phyloP scores from a whole-genome alignment of 2,329 filamentous ascomycete species.

The Aspergillus floridensis region DNA sequence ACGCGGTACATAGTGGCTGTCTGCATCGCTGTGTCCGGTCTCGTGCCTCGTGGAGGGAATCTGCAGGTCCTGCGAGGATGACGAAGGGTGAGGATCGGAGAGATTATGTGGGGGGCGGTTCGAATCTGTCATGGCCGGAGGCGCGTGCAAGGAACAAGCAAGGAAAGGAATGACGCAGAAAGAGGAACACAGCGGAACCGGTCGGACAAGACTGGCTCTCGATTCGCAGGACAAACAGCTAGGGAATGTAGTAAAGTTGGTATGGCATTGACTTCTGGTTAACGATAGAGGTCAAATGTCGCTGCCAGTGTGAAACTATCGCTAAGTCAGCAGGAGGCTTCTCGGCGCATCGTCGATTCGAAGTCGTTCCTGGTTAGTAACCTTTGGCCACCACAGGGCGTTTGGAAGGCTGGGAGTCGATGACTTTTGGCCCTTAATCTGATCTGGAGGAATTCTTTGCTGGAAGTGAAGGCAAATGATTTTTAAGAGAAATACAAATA shows the following conservation, averaged over 20 bases:
- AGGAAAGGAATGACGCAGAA: not conserved
- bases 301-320: not conserved
- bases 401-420: too few relatives aligned
- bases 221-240: not conserved
- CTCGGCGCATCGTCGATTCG: not conserved
- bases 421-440: too few relatives aligned
- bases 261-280: not conserved
- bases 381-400: not conserved
- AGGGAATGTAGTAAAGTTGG: not conserved
- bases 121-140: constrained; percentile 47
- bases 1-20: constrained; percentile 63
- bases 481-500: too few relatives aligned
- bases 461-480: not conserved
- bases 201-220: not conserved
- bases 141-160: constrained; percentile 5
- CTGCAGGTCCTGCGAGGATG: constrained; percentile 25
- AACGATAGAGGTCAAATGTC: too few relatives aligned
- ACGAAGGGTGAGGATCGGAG: constrained; percentile 28
- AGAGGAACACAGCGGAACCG: not conserved
- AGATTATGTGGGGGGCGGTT: constrained; percentile 55
- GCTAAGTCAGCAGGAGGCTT: not conserved
- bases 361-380: not conserved
- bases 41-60: constrained; percentile 22
- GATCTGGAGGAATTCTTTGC: too few relatives aligned
- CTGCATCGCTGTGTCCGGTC: constrained; percentile 42